Evolutionary conservation across 768 basidiomycete genomes (phyloP).

Genomic region (Leccinum fibrillosum): DNA sequence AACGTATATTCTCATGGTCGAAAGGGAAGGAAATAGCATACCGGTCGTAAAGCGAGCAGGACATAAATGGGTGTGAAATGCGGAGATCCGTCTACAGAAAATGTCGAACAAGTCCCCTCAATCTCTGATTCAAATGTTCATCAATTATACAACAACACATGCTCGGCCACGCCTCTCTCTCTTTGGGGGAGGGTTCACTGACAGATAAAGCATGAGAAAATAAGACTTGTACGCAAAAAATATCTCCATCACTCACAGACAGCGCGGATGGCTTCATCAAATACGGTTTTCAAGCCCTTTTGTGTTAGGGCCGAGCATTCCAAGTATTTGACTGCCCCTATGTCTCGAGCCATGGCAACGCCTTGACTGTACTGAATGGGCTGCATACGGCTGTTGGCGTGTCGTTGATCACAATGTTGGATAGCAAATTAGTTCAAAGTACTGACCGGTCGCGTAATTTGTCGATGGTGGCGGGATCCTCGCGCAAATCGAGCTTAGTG

Average conservation of each 20-base stretch:
- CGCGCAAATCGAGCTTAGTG: conserved; percentile 96
- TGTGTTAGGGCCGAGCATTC: conserved; percentile 97
- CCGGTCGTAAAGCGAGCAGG: conserved; percentile 64
- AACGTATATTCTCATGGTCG: conserved; percentile 38
- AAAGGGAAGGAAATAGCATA: conserved; percentile 39
- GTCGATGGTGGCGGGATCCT: conserved; percentile 89
- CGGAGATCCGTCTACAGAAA: conserved; percentile 34
- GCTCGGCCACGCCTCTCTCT: conserved; percentile 43
- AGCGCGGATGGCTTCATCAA: conserved; percentile 97
- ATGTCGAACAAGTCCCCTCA: conserved; percentile 16
- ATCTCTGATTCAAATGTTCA: conserved; percentile 19
- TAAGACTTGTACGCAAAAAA: conserved; percentile 8
- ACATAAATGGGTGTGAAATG: conserved; percentile 68
- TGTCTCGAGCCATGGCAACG: conserved; percentile 87
- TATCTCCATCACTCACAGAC: conserved; percentile 63
- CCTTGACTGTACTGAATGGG: conserved; percentile 94
- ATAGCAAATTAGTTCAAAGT: conserved; percentile 5
- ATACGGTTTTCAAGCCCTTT: conserved; percentile 98
- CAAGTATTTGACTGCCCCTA: conserved; percentile 93
- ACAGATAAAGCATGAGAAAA: conserved; percentile 5
- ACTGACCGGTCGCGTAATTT: conserved; percentile 86
- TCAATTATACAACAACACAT: conserved; percentile 73
- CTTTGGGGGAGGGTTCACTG: conserved; percentile 77
- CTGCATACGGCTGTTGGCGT: conserved; percentile 71
- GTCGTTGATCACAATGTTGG: conserved; percentile 5